Percentiles rank a stretch among this genome's conserved stretches.
Conservation (phyloP, 805 yeast species). For the Ogataea ganodermae region DNA sequence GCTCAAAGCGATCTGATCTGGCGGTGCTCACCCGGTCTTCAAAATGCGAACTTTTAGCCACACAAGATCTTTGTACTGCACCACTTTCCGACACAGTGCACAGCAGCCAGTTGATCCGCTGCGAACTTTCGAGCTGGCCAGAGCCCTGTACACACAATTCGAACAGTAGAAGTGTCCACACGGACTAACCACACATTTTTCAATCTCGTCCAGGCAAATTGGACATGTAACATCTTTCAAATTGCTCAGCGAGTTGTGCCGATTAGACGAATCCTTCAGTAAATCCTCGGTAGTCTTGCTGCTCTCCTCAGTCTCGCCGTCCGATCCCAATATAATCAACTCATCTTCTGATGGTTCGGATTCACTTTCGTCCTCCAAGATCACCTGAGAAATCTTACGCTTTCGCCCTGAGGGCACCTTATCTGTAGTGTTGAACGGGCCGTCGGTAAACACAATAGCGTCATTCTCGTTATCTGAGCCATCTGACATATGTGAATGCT, state of each 20-base stretch:
- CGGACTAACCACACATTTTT: conserved; percentile 47
- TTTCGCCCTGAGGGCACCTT: not conserved
- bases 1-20: not conserved
- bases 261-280: conserved; percentile 23
- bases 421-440: not conserved
- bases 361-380: conserved; percentile 1
- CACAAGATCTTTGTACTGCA: conserved; percentile 33
- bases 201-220: conserved; percentile 57
- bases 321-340: conserved; percentile 35
- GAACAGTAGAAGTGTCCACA: conserved; percentile 63
- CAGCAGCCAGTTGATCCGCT: conserved; percentile 32
- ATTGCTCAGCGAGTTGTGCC: conserved; percentile 28
- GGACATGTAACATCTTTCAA: conserved; percentile 48
- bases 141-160: conserved; percentile 51
- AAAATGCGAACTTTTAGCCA: conserved; percentile 32
- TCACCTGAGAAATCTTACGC: conserved; percentile 2
- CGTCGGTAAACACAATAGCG: not conserved
- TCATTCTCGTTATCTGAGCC: conserved; percentile 4
- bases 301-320: conserved; percentile 35
- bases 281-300: conserved; percentile 39
- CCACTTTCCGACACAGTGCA: conserved; percentile 36
- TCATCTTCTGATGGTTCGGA: conserved; percentile 24
- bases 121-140: conserved; percentile 44
- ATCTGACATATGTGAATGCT: not conserved
- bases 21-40: conserved; percentile 12